A percentile compares a stretch with the other conserved stretches of the same genome.
These are phyloP conservation scores for Colletotrichum limetticola DNA, from an alignment of 2,329 filamentous ascomycete species.

Conservation along the genomic window DNA sequence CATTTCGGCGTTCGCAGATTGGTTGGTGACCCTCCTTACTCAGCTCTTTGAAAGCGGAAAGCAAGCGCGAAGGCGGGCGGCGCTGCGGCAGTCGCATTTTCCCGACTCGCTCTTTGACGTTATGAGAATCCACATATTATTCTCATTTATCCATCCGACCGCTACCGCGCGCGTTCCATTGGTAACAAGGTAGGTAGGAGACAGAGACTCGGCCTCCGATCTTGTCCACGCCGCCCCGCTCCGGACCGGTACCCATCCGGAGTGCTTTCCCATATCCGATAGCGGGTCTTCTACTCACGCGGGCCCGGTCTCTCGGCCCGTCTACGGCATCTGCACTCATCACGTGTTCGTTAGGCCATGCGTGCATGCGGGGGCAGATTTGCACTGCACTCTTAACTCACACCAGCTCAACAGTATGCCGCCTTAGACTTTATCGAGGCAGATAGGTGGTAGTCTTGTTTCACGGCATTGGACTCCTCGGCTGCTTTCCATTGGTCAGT, in stretches of 20 bases:
- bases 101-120: not conserved
- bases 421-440: no score
- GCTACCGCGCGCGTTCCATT: not conserved
- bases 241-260: not conserved
- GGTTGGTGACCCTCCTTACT: constrained; percentile 18
- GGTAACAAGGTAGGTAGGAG: not conserved
- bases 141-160: not conserved
- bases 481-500: not conserved
- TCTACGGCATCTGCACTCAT: not conserved
- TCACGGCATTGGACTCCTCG: not conserved
- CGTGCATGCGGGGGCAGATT: not conserved
- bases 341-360: not conserved
- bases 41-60: constrained; percentile 23
- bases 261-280: fast-evolving
- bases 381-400: not conserved
- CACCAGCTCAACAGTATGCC: no score
- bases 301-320: not conserved
- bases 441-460: not conserved
- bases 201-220: not conserved
- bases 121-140: not conserved
- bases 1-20: constrained; percentile 13
- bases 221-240: not conserved
- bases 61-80: no score
- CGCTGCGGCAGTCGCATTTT: not conserved
- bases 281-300: not conserved